A percentile compares a stretch with the other conserved stretches of the same genome.
Conservation (phyloP, 1,284 basidiomycete genomes). For the Trametes polyzona region DNA sequence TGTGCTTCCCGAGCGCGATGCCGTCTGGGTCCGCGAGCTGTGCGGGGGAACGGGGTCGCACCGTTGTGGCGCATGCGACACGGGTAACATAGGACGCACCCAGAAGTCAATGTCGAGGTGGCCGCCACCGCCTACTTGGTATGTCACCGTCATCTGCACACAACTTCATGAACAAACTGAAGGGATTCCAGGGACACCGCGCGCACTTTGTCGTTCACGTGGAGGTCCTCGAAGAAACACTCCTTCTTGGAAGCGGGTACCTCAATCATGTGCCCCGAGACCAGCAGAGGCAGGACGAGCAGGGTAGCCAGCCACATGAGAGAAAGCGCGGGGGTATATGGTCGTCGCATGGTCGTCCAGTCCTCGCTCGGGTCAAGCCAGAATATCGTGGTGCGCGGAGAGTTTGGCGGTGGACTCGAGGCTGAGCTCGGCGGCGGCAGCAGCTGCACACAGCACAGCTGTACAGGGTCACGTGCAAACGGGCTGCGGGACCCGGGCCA, state of each 20-base stretch:
- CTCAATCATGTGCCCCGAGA: conserved; percentile 70
- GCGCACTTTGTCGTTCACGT: conserved; percentile 88
- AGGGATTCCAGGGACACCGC: background rate
- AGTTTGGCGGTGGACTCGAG: background rate
- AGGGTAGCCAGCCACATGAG: conserved; percentile 45
- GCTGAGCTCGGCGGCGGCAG: background rate
- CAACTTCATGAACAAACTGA: background rate
- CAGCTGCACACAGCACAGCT: conserved; percentile 11
- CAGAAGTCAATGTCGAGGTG: conserved; percentile 97
- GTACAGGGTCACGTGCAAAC: conserved; percentile 16
- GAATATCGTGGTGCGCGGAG: background rate
- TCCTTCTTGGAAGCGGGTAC: conserved; percentile 83
- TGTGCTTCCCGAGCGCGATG: conserved; percentile 74
- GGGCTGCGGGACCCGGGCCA: conserved; percentile 14
- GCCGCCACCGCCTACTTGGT: conserved; percentile 97
- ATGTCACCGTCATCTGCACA: conserved; percentile 98
- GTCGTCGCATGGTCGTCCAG: conserved; percentile 42
- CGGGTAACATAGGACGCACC: conserved; percentile 50
- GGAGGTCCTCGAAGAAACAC: conserved; percentile 98
- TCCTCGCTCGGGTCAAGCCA: conserved; percentile 1
- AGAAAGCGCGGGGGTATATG: conserved; percentile 38
- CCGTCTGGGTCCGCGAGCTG: conserved; percentile 83
- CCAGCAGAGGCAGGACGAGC: conserved; percentile 46
- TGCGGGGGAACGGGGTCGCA: background rate
- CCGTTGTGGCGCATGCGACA: background rate